A percentile compares a stretch with the other conserved stretches of the same genome.
phyloP scores from a whole-genome alignment of 257 asterid species.

The Nyctanthes arbortristis region DNA sequence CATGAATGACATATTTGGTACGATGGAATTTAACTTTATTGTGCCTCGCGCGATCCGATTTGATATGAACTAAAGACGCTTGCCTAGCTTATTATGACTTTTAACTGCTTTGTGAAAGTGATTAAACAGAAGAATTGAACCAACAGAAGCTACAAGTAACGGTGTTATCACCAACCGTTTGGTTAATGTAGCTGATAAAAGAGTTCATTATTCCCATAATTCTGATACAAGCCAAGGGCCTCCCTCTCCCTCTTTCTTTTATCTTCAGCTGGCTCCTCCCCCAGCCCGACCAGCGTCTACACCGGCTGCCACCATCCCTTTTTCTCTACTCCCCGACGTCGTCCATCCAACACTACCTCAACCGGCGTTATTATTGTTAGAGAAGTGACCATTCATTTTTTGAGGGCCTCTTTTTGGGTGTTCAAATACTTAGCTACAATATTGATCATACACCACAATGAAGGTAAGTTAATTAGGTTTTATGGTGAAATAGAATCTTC shows the following conservation, averaged over 20 bases:
- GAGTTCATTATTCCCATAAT: conserved; percentile 22
- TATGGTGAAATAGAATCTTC: too few species aligned
- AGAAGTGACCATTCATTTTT: not conserved
- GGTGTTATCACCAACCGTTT: conserved; percentile 40
- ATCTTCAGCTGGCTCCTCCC: not conserved
- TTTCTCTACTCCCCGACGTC: not conserved
- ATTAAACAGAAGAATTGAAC: conserved; percentile 13
- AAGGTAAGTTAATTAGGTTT: not conserved
- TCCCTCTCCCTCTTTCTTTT: not conserved
- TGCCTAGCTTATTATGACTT: conserved; percentile 40
- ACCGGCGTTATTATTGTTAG: not conserved
- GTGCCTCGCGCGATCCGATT: too few species aligned
- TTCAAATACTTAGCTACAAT: too few species aligned
- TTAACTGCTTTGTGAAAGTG: conserved; percentile 20
- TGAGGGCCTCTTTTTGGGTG: not conserved
- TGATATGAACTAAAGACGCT: not conserved
- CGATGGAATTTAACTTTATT: too few species aligned
- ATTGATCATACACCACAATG: not conserved
- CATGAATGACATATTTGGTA: not conserved
- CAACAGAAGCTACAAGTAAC: conserved; percentile 26
- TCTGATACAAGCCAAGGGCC: conserved; percentile 9
- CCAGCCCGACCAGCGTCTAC: not conserved
- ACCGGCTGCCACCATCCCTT: not conserved
- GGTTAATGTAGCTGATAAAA: conserved; percentile 29
- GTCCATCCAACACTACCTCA: not conserved